phyloP scores from a whole-genome alignment of 495 filamentous ascomycete genomes.

The Penicillium daleae region DNA sequence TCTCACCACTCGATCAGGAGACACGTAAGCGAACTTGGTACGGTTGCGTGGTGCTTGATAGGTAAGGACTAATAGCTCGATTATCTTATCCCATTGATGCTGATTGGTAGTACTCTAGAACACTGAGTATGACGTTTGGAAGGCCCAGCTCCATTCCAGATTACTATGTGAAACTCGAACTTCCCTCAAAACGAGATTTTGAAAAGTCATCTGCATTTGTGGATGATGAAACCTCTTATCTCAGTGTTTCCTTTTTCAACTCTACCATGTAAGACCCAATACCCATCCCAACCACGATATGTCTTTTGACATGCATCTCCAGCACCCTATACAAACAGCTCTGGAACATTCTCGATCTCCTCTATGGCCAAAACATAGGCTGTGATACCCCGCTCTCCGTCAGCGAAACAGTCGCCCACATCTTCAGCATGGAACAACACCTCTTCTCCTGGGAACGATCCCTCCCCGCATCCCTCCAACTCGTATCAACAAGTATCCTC shows the following conservation, averaged over 20 bases:
- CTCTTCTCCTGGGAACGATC: slow-evolving; percentile 15
- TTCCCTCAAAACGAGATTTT: slow-evolving; percentile 33
- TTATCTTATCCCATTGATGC: neutral
- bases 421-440: slow-evolving; percentile 19
- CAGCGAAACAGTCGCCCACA: slow-evolving; percentile 18
- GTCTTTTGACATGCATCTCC: neutral
- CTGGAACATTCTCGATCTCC: slow-evolving; percentile 16
- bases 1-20: slow-evolving; percentile 39
- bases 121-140: slow-evolving; percentile 53
- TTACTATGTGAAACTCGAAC: slow-evolving; percentile 36
- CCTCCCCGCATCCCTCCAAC: slow-evolving; percentile 14
- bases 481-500: slow-evolving; percentile 10
- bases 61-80: slow-evolving; percentile 22
- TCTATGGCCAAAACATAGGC: slow-evolving; percentile 20
- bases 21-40: slow-evolving; percentile 50
- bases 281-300: neutral
- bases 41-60: slow-evolving; percentile 49
- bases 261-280: slow-evolving; percentile 33
- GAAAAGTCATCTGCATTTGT: slow-evolving; percentile 17
- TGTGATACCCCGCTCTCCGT: slow-evolving; percentile 10
- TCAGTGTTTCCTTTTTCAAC: slow-evolving; percentile 36
- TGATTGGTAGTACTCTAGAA: slow-evolving; percentile 27
- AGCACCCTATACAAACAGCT: slow-evolving; percentile 16
- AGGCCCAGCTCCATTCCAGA: slow-evolving; percentile 40
- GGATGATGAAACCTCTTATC: slow-evolving; percentile 18